Base-by-base conservation (phyloP, 331 rosid genomes). In the Malus hybrid region DNA sequence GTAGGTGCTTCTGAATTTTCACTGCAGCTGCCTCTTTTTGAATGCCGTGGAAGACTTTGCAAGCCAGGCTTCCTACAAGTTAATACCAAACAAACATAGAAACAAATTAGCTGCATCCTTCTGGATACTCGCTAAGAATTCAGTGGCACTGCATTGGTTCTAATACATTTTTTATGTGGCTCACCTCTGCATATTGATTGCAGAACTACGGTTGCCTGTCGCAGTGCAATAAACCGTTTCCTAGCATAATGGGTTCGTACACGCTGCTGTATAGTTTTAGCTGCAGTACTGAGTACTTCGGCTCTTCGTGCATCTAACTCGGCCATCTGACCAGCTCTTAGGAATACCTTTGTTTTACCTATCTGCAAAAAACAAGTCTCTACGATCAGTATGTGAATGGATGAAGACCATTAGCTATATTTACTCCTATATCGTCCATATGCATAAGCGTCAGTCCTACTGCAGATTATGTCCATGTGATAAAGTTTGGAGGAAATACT, bases 321-420 rank as follows among this genome's bases (percentile, higher is more conserved):
- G 36, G 99, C 99, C 99, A 95, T 95, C 88, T 95, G 99, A 79
- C 99, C 99, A 50, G 99, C 99, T 81, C 99, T 90, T 24, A 95
- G 87, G 86, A 95, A 95, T 67, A 95, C 78, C 86, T 95, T 95
- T 76, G 99, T 92, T 87, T 87, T 87, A 64, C 99, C 99, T 82
- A 95, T 89, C 99, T 95, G 84, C 86, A 84, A 53, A 6, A 81
- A 82, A 39, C 12, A 26, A 24, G 66, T 36, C 79, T 79, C 28
- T 20, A 56, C 71, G 48, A 78, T 75, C 52, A 72, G 76, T 53
- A 79, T 55, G 66, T 4, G 74, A 74, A 30, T 28, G 64, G 66
- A 46, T 70, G 73, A 72, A 55, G 68, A 60, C 63, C 33, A 67
- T 73, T 60, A 42, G 55, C 68, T 66, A 53, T 66, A 58, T 46